Evolutionary conservation across 805 yeast genomes (phyloP).

Genomic region (Hanseniaspora hatyaiensis): DNA sequence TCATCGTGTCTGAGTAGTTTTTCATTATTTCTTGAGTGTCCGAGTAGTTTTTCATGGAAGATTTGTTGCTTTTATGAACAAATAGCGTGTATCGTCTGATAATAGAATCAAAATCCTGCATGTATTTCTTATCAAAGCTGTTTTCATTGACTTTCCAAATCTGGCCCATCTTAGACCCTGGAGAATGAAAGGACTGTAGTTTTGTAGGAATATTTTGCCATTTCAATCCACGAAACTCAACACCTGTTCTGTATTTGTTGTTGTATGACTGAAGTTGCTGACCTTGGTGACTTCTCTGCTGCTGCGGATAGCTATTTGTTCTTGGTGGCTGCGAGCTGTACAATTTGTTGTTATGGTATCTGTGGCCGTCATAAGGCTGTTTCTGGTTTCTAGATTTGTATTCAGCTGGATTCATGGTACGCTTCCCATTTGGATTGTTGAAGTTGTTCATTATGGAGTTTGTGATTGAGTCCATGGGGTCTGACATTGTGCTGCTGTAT

Average conservation of each 20-base stretch:
- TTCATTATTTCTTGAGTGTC: not conserved
- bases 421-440: not conserved
- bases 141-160: not conserved
- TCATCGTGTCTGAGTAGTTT: not conserved
- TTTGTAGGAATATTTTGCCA: slow-evolving; percentile 5
- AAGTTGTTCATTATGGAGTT: slow-evolving; percentile 13
- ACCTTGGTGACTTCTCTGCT: not conserved
- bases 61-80: slow-evolving; percentile 6
- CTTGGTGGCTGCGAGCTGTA: not conserved
- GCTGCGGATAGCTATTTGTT: too few relatives aligned
- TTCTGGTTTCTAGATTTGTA: not conserved
- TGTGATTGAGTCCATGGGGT: slow-evolving; percentile 4
- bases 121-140: not conserved
- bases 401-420: not conserved
- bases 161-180: not conserved
- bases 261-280: not conserved
- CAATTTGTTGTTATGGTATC: not conserved
- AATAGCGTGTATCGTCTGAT: slow-evolving; percentile 14
- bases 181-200: too few relatives aligned
- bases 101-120: slow-evolving; percentile 5
- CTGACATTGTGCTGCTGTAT: not conserved
- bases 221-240: not conserved
- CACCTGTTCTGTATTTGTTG: slow-evolving; percentile 14
- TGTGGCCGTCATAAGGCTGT: too few relatives aligned
- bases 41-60: too few relatives aligned